Percentiles rank a stretch among this genome's conserved stretches.
Evolutionary conservation across 2,329 filamentous ascomycete genomes (phyloP).

Genomic region (Cordyceps farinosa): DNA sequence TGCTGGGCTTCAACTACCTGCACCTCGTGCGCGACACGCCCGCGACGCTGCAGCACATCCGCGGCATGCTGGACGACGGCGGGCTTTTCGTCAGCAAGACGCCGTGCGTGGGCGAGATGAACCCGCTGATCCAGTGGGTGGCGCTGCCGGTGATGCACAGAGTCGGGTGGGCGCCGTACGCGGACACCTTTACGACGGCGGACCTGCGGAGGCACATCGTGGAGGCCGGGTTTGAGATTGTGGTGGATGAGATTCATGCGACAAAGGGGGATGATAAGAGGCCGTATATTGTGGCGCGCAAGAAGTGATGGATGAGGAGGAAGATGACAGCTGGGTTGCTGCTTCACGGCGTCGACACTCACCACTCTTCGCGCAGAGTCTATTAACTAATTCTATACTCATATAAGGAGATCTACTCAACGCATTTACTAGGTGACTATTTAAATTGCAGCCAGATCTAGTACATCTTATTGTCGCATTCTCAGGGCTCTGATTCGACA

Average conservation of each 20-base stretch:
- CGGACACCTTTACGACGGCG: not conserved
- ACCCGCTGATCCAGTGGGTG: conserved; percentile 11
- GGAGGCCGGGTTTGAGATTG: conserved; percentile 19
- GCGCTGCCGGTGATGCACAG: conserved; percentile 16
- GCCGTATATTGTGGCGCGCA: conserved; percentile 21
- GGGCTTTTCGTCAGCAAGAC: conserved; percentile 23
- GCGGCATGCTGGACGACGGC: conserved; percentile 15
- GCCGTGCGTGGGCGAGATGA: conserved; percentile 19
- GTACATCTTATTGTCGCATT: too few relatives aligned
- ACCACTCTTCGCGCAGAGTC: too few relatives aligned
- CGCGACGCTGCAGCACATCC: conserved; percentile 14
- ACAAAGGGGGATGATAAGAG: conserved; percentile 17
- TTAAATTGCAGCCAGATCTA: too few relatives aligned
- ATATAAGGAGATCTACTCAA: too few relatives aligned
- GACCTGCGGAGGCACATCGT: conserved; percentile 5
- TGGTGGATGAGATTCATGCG: conserved; percentile 17
- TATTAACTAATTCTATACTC: too few relatives aligned
- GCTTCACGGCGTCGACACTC: too few relatives aligned
- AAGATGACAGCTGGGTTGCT: not conserved
- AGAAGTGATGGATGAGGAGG: not conserved
- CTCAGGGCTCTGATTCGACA: too few relatives aligned
- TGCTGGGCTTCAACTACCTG: conserved; percentile 23
- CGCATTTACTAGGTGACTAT: too few relatives aligned
- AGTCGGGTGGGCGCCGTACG: conserved; percentile 11
- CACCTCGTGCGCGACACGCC: conserved; percentile 21